phyloP scores from a whole-genome alignment of 257 asterid species.

The Sherardia arvensis region DNA sequence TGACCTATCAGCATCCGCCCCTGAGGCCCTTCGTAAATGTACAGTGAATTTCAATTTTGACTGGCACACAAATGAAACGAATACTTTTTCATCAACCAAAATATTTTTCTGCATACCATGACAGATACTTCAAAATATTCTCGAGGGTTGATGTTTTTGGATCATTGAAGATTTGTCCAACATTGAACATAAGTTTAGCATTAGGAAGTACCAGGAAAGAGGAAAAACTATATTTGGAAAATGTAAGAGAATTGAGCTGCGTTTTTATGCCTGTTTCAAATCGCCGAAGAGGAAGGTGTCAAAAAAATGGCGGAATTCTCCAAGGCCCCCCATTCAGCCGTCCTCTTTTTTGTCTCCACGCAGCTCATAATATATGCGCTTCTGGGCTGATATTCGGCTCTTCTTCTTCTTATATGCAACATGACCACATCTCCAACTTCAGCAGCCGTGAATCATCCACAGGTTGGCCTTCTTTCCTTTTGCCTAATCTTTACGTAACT shows the following conservation, averaged over 20 bases:
- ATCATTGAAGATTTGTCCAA: no score
- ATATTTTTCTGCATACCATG: no score
- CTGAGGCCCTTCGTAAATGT: no score
- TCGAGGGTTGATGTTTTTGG: no score
- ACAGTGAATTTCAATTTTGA: no score
- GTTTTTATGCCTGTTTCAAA: background rate
- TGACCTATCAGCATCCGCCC: no score
- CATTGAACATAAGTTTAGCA: no score
- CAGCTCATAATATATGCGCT: background rate
- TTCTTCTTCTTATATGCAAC: background rate
- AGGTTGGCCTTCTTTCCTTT: background rate
- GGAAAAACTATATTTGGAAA: background rate
- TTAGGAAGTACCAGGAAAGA: no score
- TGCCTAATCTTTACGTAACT: background rate
- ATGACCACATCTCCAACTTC: conserved; percentile 11
- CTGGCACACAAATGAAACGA: no score
- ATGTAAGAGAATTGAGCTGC: background rate
- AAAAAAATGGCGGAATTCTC: conserved; percentile 7
- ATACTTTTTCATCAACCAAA: no score
- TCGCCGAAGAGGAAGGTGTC: background rate
- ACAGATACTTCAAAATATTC: no score
- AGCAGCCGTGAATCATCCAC: conserved; percentile 1
- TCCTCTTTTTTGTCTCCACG: background rate
- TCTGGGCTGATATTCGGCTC: background rate
- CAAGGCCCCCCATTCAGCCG: conserved; percentile 1